These are phyloP conservation scores for Starmerella asiatica DNA, from an alignment of 805 yeast genomes.

Conservation along the genomic window DNA sequence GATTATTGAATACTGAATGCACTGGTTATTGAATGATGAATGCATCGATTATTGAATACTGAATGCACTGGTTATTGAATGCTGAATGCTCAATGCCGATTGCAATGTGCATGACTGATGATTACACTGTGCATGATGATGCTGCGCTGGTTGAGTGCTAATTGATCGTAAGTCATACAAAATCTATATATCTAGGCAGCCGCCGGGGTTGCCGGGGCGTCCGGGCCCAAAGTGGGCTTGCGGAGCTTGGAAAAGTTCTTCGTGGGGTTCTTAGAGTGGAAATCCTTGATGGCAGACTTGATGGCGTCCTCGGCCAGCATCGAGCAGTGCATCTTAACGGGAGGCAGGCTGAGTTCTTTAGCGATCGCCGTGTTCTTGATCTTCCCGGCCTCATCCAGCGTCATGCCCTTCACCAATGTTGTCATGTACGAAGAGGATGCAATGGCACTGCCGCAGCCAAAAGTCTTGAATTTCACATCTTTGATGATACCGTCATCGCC, in stretches of 20 bases:
- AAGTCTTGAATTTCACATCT: slow-evolving; percentile 94
- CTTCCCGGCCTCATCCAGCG: slow-evolving; percentile 81
- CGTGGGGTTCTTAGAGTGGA: slow-evolving; percentile 59
- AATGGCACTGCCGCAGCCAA: slow-evolving; percentile 98
- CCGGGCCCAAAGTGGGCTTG: slow-evolving; percentile 44
- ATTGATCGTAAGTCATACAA: no score
- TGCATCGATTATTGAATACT: no score
- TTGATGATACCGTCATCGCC: slow-evolving; percentile 82
- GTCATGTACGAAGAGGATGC: slow-evolving; percentile 93
- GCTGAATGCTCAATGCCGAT: no score
- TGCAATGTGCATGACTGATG: no score
- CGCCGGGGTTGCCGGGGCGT: slow-evolving; percentile 30
- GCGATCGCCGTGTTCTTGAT: slow-evolving; percentile 93
- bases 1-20: no score
- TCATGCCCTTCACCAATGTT: slow-evolving; percentile 87
- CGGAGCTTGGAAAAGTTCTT: slow-evolving; percentile 33
- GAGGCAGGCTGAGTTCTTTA: slow-evolving; percentile 85
- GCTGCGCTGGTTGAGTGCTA: no score
- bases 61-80: no score
- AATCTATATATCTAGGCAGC: no score
- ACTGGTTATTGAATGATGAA: no score
- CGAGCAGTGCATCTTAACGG: slow-evolving; percentile 93
- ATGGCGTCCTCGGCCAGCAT: slow-evolving; percentile 99
- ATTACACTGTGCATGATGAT: no score
- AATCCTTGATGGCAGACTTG: slow-evolving; percentile 92